These are phyloP conservation scores for Setaria viridis DNA, from an alignment of 202 grass and related monocot genomes.

Conservation along the genomic window DNA sequence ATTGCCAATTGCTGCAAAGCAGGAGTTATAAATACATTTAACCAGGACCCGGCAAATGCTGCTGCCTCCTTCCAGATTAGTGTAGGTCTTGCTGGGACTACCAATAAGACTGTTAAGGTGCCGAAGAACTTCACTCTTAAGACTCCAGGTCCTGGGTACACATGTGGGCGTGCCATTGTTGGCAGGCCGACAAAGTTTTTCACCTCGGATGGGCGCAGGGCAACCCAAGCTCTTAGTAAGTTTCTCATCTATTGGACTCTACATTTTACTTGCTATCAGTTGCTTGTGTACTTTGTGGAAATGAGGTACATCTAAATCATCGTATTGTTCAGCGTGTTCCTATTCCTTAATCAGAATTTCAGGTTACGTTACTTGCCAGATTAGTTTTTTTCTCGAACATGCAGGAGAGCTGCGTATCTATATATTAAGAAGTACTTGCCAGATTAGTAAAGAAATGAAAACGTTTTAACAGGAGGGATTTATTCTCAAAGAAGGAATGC, in stretches of 20 bases:
- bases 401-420: too few species aligned
- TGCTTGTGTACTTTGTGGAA: conserved; percentile 32
- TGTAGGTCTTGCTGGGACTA: conserved; percentile 84
- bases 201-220: conserved; percentile 74
- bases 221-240: conserved; percentile 95
- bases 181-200: conserved; percentile 72
- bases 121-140: conserved; percentile 93
- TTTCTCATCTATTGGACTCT: conserved; percentile 25
- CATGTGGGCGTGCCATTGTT: conserved; percentile 79
- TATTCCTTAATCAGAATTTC: conserved; percentile 37
- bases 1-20: conserved; percentile 97
- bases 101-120: conserved; percentile 93
- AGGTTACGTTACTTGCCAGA: conserved; percentile 25
- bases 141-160: conserved; percentile 93
- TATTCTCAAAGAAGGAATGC: conserved; percentile 26
- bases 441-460: conserved; percentile 28
- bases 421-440: neutral
- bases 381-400: neutral
- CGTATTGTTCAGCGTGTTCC: neutral
- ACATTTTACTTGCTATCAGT: conserved; percentile 31
- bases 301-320: conserved; percentile 21
- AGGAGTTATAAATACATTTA: conserved; percentile 80
- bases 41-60: conserved; percentile 80
- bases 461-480: conserved; percentile 9
- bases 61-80: conserved; percentile 86